Conservation (phyloP, 495 filamentous ascomycete species). For the Mytilinidion resinicola region DNA sequence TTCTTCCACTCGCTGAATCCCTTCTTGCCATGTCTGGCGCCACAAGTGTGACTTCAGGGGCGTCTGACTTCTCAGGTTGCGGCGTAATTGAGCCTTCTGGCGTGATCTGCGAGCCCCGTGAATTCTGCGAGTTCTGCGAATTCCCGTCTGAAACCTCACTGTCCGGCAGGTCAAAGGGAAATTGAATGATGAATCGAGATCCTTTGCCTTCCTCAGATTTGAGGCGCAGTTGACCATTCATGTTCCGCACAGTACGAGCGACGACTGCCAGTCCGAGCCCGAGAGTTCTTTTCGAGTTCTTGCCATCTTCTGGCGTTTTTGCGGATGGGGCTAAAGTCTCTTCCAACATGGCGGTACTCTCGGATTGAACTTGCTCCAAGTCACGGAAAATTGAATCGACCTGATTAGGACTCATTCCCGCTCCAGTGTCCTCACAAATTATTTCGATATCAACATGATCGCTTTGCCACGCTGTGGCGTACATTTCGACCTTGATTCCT, state of each 20-base stretch:
- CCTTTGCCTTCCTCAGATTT: conserved; percentile 85
- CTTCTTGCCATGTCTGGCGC: conserved; percentile 33
- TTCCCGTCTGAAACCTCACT: conserved; percentile 34
- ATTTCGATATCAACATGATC: conserved; percentile 60
- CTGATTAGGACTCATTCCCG: conserved; percentile 66
- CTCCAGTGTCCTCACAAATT: conserved; percentile 70
- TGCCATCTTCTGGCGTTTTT: conserved; percentile 15
- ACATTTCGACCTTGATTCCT: conserved; percentile 64
- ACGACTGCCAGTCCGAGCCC: conserved; percentile 85
- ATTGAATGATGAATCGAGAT: conserved; percentile 68
- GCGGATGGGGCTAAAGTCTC: conserved; percentile 23
- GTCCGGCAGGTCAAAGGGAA: conserved; percentile 60
- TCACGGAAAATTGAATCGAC: conserved; percentile 77
- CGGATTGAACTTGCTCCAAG: conserved; percentile 74
- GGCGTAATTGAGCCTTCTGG: conserved; percentile 27
- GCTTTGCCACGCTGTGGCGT: conserved; percentile 35
- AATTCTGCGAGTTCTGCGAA: conserved; percentile 1
- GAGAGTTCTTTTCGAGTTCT: conserved; percentile 46
- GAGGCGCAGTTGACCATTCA: conserved; percentile 82
- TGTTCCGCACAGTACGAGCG: conserved; percentile 76
- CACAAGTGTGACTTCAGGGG: conserved; percentile 55
- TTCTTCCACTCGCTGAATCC: conserved; percentile 12
- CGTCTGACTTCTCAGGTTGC: conserved; percentile 22
- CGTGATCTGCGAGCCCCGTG: too few species aligned
- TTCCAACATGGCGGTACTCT: conserved; percentile 42